A percentile compares a stretch with the other conserved stretches of the same genome.
Evolutionary conservation across 2,329 filamentous ascomycete species (phyloP).

Genomic region (Penicillium rolfsii): DNA sequence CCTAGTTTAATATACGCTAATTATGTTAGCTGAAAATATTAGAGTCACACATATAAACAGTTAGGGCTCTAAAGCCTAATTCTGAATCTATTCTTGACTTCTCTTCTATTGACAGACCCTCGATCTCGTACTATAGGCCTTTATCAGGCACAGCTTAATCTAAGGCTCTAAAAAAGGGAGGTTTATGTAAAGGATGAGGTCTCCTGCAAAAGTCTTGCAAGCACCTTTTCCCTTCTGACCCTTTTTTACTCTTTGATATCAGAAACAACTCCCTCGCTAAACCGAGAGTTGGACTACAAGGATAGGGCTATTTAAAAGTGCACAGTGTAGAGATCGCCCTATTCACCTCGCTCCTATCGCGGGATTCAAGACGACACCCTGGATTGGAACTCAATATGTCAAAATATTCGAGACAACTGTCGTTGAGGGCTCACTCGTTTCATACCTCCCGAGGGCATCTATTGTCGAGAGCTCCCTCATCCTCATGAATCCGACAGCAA

Average conservation of each 20-base stretch:
- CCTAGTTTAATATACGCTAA: background rate
- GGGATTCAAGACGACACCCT: constrained; percentile 12
- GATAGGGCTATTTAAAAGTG: background rate
- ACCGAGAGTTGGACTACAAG: background rate
- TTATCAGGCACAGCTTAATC: background rate
- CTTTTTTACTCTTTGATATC: background rate
- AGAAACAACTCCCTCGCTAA: no score
- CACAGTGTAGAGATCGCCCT: background rate
- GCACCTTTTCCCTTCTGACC: background rate
- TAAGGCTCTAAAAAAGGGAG: background rate
- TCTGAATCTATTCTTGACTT: background rate
- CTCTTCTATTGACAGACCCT: background rate
- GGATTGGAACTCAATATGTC: constrained; percentile 20
- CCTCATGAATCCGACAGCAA: constrained; percentile 14
- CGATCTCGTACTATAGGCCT: background rate
- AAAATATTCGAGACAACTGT: constrained; percentile 11
- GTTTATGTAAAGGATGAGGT: background rate
- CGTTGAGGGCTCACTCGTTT: background rate
- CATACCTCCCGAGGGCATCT: constrained; percentile 10
- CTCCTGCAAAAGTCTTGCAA: background rate
- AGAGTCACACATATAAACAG: background rate
- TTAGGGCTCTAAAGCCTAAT: background rate
- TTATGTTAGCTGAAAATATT: background rate
- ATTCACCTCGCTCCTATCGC: background rate
- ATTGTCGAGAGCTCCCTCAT: constrained; percentile 11